phyloP scores from a whole-genome alignment of 2,329 filamentous ascomycete species.

The Balansia obtecta region DNA sequence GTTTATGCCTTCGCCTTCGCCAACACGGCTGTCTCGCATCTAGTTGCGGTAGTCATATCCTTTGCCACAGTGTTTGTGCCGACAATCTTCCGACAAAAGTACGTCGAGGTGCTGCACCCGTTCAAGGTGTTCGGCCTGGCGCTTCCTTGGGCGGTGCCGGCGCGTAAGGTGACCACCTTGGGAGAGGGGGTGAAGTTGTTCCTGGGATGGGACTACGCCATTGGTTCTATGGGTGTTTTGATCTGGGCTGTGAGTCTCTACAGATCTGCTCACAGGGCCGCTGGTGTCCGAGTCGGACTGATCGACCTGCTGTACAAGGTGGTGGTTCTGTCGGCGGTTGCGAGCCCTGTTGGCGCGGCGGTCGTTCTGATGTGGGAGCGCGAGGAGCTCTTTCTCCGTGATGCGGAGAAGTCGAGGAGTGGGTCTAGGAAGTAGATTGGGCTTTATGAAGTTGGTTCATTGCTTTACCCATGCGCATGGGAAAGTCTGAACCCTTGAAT shows the following conservation, averaged over 20 bases:
- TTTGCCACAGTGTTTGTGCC: conserved; percentile 7
- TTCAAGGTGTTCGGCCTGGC: conserved; percentile 7
- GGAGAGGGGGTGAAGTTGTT: conserved; percentile 10
- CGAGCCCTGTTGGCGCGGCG: conserved; percentile 9
- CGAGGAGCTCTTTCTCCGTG: conserved; percentile 9
- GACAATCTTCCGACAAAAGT: conserved; percentile 4
- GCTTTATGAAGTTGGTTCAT: too few species aligned
- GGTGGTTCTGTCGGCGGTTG: conserved; percentile 6
- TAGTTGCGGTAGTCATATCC: conserved; percentile 4
- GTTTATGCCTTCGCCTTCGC: conserved; percentile 10
- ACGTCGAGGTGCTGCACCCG: conserved; percentile 8
- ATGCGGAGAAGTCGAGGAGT: background rate
- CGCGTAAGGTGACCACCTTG: conserved; percentile 6
- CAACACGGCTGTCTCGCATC: conserved; percentile 8
- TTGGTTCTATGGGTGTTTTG: conserved; percentile 8
- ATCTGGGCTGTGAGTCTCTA: conserved; percentile 10
- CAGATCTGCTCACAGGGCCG: conserved; percentile 4
- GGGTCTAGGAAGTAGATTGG: background rate
- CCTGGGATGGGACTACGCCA: conserved; percentile 11
- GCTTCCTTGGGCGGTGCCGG: conserved; percentile 9
- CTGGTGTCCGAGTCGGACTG: background rate
- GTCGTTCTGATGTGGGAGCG: conserved; percentile 13
- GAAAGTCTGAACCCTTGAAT: too few species aligned
- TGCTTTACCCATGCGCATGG: too few species aligned
- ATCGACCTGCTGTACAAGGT: conserved; percentile 1